phyloP scores from a whole-genome alignment of 306 rosid species.

The Hippophae tibetana region DNA sequence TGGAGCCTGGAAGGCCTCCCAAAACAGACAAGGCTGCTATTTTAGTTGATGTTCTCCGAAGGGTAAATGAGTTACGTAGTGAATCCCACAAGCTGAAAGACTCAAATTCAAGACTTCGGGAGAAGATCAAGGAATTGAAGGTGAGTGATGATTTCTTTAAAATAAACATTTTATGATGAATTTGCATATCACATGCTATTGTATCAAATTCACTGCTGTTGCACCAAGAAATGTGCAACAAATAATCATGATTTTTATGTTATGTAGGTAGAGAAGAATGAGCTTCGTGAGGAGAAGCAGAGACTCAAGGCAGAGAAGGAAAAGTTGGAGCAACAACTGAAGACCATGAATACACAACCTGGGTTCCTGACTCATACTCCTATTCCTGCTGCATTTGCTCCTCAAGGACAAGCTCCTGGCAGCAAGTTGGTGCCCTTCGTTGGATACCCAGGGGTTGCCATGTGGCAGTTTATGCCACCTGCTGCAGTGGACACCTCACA shows the following conservation, averaged over 20 bases:
- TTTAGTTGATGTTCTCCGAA: slow-evolving; percentile 67
- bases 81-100: slow-evolving; percentile 84
- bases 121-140: slow-evolving; percentile 89
- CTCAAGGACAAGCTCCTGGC: slow-evolving; percentile 79
- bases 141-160: slow-evolving; percentile 23
- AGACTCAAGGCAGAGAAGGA: slow-evolving; percentile 87
- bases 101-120: slow-evolving; percentile 67
- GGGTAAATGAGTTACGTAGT: slow-evolving; percentile 74
- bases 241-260: slow-evolving; percentile 6
- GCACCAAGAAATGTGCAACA: neutral
- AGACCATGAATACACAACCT: slow-evolving; percentile 64
- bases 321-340: slow-evolving; percentile 76
- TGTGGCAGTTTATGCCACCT: slow-evolving; percentile 99
- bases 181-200: slow-evolving; percentile 9
- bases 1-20: slow-evolving; percentile 92
- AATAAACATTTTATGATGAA: neutral
- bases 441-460: slow-evolving; percentile 83
- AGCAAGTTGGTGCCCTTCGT: slow-evolving; percentile 82
- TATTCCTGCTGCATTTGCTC: slow-evolving; percentile 75
- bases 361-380: slow-evolving; percentile 66
- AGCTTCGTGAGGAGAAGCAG: slow-evolving; percentile 91
- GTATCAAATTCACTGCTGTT: neutral
- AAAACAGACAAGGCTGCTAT: slow-evolving; percentile 93
- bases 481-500: slow-evolving; percentile 91
- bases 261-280: slow-evolving; percentile 72